Base-by-base conservation (phyloP, 208 protist genomes). In the Crithidia expoeki region DNA sequence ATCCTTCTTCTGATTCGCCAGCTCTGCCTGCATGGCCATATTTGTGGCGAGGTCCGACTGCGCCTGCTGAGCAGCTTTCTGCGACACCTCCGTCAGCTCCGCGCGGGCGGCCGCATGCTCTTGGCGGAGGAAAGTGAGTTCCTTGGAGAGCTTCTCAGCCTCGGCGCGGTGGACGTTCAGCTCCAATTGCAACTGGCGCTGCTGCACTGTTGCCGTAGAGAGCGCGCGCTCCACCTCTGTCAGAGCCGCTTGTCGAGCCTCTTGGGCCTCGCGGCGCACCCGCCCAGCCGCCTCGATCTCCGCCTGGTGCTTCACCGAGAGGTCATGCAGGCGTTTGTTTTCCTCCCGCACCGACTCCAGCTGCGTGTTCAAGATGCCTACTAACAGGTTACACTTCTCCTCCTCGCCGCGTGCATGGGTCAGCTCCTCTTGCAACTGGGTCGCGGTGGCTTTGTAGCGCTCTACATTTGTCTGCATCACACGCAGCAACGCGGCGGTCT, bases 321-420 rank as follows among this genome's bases (percentile, higher is more conserved):
- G 67, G 5, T 78, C 76, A 73, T 92, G 84, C 32, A 93, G 72
- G 36, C 88, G 85, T 62, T 80, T 91, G 71, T 86, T 89, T 21
- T 95, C 89, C 63, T 94, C 92, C 33, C 88, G 84, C 11, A 85
- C 69, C 6, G 84, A 56, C 44, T 96, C 90, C 32, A 96, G 81
- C 71, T 96, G 92, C 28, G 84, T 85, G 79, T 95, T 96, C 11
- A 96, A 67, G 16, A 96, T 68, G 38, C 77, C 85, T n/a, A 95
- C 72, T 6, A 96, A 74, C 40, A 96, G 80, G 47, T 85, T 92
- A 19, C 81, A 83, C 78, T 94, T 95, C 71, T 94, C 88, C 38
- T 96, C 89, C 71, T 96, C 88, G 3, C 80, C 80, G 32, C 76
- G 83, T 51, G 86, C 91, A 49, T 73, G 75, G 2, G 89, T 80